Base-by-base conservation (phyloP, 768 basidiomycete genomes). In the Psilocybe subaeruginosa region DNA sequence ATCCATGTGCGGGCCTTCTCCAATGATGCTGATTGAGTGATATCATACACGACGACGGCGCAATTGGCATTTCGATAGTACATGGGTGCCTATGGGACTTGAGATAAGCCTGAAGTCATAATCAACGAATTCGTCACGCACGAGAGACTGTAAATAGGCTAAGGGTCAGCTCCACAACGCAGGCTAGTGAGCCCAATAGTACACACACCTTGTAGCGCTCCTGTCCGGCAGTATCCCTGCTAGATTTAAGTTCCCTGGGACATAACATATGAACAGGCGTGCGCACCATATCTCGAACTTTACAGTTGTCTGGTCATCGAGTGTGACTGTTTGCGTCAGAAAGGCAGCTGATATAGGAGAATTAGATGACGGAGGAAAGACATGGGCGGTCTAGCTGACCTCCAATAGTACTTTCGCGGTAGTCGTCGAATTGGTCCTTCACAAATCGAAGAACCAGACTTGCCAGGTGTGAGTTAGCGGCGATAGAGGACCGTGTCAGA, bases 1-100 rank as follows among this genome's bases (percentile, higher is more conserved):
- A 99, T 96, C 97, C 97, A 99, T 64, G 89, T 89, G 67, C 91
- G 90, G 30, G 97, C 97, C 77, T 97, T 97, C 79, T 97, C 93
- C 64, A 97, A 85, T 2, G 96, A 97, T 23, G 93, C 82, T 7
- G 90, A 73, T 72, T 94, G 91, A 45, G 97, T 99, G 74, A 99
- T 96, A 76, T 99, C 97, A 73, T 95, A 97, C 19, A 95, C 94
- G 50, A 95, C 95, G 29, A 97, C 92, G 27, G 95, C 94, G 69
- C 93, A 95, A 70, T 95, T 92, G 70, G 93, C 93, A 66, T 94
- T 94, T 66, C 94, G 90, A 77, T 97, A 97, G 80, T 97, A 97
- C 95, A 96, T 97, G 58, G 93, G 95, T 39, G 93, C 93, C 87
- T 94, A 30, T 51, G 31, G 35, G 55, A 37, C 49, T 58, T 17